Evolutionary conservation across 2,329 filamentous ascomycete genomes (phyloP).

Genomic region (Diaporthe longicolla): DNA sequence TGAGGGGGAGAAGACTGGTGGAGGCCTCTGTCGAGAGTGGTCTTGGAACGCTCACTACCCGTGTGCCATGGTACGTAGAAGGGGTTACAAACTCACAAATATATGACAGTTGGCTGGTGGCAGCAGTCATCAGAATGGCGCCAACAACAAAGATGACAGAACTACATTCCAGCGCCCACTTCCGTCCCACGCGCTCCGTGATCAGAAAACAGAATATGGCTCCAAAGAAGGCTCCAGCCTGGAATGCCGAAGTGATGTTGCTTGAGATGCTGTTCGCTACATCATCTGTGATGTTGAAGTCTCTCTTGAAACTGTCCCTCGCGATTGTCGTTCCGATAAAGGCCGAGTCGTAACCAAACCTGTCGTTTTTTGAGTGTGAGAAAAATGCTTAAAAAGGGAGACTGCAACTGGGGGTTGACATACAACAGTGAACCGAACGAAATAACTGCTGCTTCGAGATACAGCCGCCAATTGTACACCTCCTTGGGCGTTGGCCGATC

Average conservation of each 20-base stretch:
- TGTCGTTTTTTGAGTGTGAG: not conserved
- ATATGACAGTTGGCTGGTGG: slow-evolving; percentile 56
- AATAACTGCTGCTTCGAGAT: slow-evolving; percentile 62
- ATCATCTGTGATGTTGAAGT: slow-evolving; percentile 56
- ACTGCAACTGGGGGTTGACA: slow-evolving; percentile 35
- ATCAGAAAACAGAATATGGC: slow-evolving; percentile 63
- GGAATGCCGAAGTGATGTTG: slow-evolving; percentile 64
- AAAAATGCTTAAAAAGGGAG: slow-evolving; percentile 38
- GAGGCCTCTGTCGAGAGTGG: too few relatives aligned
- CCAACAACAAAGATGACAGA: slow-evolving; percentile 61
- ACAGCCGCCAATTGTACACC: slow-evolving; percentile 68
- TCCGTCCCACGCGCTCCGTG: slow-evolving; percentile 64
- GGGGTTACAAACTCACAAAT: slow-evolving; percentile 62
- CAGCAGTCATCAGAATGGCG: slow-evolving; percentile 59
- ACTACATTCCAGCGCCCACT: slow-evolving; percentile 63
- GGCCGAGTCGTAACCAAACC: slow-evolving; percentile 66
- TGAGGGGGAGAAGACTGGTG: slow-evolving; percentile 58
- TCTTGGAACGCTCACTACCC: not conserved
- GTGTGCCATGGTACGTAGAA: not conserved
- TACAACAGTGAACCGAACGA: slow-evolving; percentile 61
- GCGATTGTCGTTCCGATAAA: slow-evolving; percentile 70
- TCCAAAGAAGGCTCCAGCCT: slow-evolving; percentile 67
- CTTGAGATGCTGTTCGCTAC: slow-evolving; percentile 57
- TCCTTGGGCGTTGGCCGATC: slow-evolving; percentile 69
- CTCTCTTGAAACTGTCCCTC: slow-evolving; percentile 61